phyloP scores from a whole-genome alignment of 2,329 filamentous ascomycete species.

The Aspergillus ochraceoroseus region DNA sequence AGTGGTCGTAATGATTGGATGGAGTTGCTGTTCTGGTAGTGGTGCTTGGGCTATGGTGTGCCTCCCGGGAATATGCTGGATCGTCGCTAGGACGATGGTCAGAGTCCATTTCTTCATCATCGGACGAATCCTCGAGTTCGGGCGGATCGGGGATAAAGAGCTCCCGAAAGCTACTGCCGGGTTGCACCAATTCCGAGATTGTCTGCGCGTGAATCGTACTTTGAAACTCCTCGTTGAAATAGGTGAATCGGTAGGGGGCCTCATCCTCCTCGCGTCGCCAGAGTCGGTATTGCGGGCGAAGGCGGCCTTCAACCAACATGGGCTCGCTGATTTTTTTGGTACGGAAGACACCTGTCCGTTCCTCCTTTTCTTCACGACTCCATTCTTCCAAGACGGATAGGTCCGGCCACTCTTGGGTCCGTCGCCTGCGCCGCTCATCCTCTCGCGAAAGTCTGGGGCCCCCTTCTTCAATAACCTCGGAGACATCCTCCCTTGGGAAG shows the following conservation, averaged over 20 bases:
- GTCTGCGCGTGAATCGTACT: constrained; percentile 95
- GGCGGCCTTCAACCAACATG: constrained; percentile 79
- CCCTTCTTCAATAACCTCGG: constrained; percentile 74
- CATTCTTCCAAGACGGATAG: constrained; percentile 79
- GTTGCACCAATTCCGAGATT: constrained; percentile 86
- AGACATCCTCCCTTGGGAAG: constrained; percentile 74
- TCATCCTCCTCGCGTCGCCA: constrained; percentile 91
- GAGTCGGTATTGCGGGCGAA: constrained; percentile 70
- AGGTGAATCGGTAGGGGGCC: constrained; percentile 89
- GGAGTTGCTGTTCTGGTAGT: constrained; percentile 3
- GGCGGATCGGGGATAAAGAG: constrained; percentile 86
- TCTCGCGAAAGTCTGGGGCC: constrained; percentile 48
- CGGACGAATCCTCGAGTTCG: constrained; percentile 66
- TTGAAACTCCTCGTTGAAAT: constrained; percentile 96
- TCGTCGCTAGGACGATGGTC: constrained; percentile 26
- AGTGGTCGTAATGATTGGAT: constrained; percentile 19
- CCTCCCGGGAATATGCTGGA: constrained; percentile 7
- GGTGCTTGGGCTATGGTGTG: constrained; percentile 3
- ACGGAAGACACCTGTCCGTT: constrained; percentile 71
- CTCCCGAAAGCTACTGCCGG: constrained; percentile 75
- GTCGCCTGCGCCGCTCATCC: constrained; percentile 51
- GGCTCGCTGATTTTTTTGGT: constrained; percentile 93
- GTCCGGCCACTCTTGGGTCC: constrained; percentile 78
- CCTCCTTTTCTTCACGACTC: constrained; percentile 85
- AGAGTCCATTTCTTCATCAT: constrained; percentile 54